Conservation (phyloP, 805 yeast species). For the Spathaspora passalidarum region DNA sequence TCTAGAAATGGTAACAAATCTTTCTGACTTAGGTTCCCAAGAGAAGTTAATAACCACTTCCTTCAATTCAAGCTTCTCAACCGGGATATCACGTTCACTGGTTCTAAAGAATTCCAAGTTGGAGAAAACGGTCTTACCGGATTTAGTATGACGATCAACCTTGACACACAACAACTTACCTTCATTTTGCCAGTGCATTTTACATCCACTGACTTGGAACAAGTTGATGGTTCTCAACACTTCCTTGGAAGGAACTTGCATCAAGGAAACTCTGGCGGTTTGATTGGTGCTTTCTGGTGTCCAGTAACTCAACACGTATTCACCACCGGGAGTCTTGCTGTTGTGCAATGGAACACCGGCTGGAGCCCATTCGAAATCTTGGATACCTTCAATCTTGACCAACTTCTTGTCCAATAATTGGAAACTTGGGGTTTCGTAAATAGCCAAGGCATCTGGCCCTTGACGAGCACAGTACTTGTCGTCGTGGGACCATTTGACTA, state of each 20-base stretch:
- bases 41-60: slow-evolving; percentile 85
- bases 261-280: slow-evolving; percentile 89
- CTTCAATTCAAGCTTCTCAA: slow-evolving; percentile 88
- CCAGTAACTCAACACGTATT: slow-evolving; percentile 86
- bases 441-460: slow-evolving; percentile 88
- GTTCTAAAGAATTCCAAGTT: slow-evolving; percentile 89
- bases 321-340: slow-evolving; percentile 49
- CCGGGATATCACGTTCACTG: slow-evolving; percentile 87
- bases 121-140: slow-evolving; percentile 87
- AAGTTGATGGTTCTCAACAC: slow-evolving; percentile 87
- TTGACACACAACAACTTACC: slow-evolving; percentile 84
- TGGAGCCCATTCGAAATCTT: slow-evolving; percentile 95
- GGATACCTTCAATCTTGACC: slow-evolving; percentile 76
- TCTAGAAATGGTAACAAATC: slow-evolving; percentile 78
- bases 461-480: slow-evolving; percentile 93
- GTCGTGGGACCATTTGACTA: slow-evolving; percentile 92
- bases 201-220: slow-evolving; percentile 90
- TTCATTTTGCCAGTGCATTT: slow-evolving; percentile 90
- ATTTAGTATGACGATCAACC: slow-evolving; percentile 95
- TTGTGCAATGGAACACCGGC: slow-evolving; percentile 69
- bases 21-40: slow-evolving; percentile 93
- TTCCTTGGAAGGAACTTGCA: slow-evolving; percentile 81
- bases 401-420: slow-evolving; percentile 82
- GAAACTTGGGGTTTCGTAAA: slow-evolving; percentile 80
- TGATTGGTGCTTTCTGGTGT: slow-evolving; percentile 92